phyloP scores from a whole-genome alignment of 495 filamentous ascomycete genomes.

The Hyphodiscus hymeniophilus region DNA sequence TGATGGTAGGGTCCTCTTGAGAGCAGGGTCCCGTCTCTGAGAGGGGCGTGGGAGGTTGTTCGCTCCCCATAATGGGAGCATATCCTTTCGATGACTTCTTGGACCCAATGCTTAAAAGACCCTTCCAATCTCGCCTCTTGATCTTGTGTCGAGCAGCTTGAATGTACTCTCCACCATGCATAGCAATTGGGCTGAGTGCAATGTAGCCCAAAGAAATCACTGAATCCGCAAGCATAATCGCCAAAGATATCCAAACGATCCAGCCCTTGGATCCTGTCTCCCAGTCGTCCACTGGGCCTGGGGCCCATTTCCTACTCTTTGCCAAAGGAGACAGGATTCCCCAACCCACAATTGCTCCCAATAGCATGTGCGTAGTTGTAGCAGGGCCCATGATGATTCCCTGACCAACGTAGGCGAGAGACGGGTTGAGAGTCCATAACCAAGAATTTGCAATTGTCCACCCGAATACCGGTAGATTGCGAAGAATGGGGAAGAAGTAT shows the following conservation, averaged over 20 bases:
- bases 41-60: slow-evolving; percentile 8
- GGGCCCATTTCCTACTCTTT: slow-evolving; percentile 80
- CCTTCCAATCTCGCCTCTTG: slow-evolving; percentile 19
- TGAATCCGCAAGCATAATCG: slow-evolving; percentile 95
- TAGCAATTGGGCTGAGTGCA: slow-evolving; percentile 51
- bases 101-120: slow-evolving; percentile 4
- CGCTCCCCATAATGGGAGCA: slow-evolving; percentile 12
- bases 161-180: slow-evolving; percentile 22
- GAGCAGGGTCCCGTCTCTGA: slow-evolving; percentile 1
- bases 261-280: slow-evolving; percentile 87
- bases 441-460: slow-evolving; percentile 63
- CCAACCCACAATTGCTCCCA: slow-evolving; percentile 89
- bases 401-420: slow-evolving; percentile 86
- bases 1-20: not conserved
- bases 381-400: slow-evolving; percentile 85
- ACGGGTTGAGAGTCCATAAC: slow-evolving; percentile 96
- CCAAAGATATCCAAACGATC: slow-evolving; percentile 93
- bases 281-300: slow-evolving; percentile 81
- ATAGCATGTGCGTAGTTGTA: slow-evolving; percentile 91
- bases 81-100: slow-evolving; percentile 15
- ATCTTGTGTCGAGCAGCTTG: slow-evolving; percentile 5
- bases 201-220: slow-evolving; percentile 82
- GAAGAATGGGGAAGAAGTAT: slow-evolving; percentile 83
- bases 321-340: slow-evolving; percentile 83
- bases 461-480: slow-evolving; percentile 81